Base-by-base conservation (phyloP, 371 early-diverging fungal species). In the Mucor saturninus region DNA sequence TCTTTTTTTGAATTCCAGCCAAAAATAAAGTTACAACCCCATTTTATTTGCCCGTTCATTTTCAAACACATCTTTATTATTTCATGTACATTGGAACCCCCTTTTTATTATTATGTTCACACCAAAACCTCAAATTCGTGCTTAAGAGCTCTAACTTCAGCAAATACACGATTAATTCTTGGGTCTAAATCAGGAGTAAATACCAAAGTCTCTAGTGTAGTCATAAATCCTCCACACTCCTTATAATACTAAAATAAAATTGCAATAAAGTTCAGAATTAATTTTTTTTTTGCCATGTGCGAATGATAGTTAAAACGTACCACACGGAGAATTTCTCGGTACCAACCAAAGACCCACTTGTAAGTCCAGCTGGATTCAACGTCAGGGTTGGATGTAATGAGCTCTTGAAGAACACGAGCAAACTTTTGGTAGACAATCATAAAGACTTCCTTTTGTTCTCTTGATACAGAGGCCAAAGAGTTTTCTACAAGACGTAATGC, bases 381-480 rank as follows among this genome's bases (percentile, higher is more conserved):
- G 5, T 75, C 56, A 35, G 83, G 73, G 5, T 69, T 64, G n/a
- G 77, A 66, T 4, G 77, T 71, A 14, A 62, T 53, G 30, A 89
- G 56, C 0, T 74, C 71, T 59, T 80, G 74, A 14, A 94, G 73
- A 8, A 86, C 69, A 13, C 76, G 79, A 2, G 83, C 84, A 71
- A 94, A 93, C 71, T 84, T 84, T 77, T 91, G 88, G 67, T 91
- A 89, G 11, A 91, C 75, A 4, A 76, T 68, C 63, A 95, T 78
- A 54, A 94, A 90, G 4, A 91, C 89, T 64, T 95, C 92, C 67
- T 87, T 90, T 64, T 93, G 90, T 59, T 97, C 97, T 50, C 87
- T 84, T 56, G 76, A 65, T 32, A 94, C 90, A 46, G 79, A 82
- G 32, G 83, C 79, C 40, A 91, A 68, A 6, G 91, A 84, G 52